phyloP scores from a whole-genome alignment of 2,329 filamentous ascomycete species.

The Diplodia sapinea region DNA sequence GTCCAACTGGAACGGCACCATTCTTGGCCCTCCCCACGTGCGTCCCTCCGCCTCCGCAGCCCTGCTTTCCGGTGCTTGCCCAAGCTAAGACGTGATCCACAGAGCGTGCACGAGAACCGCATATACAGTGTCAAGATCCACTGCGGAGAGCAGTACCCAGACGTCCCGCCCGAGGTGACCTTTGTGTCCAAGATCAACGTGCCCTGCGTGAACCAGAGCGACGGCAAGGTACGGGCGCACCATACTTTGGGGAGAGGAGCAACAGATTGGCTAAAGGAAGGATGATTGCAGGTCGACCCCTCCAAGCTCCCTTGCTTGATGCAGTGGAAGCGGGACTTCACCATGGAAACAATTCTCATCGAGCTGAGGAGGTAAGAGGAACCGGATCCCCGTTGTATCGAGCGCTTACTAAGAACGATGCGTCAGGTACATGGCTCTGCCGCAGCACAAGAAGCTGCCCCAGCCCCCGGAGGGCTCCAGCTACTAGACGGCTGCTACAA shows the following conservation, averaged over 20 bases:
- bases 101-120: conserved; percentile 97
- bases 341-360: conserved; percentile 91
- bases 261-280: conserved; percentile 2
- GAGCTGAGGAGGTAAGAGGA: conserved; percentile 74
- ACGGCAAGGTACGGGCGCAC: conserved; percentile 67
- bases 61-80: neutral
- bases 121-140: conserved; percentile 99
- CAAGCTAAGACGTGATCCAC: conserved; percentile 26
- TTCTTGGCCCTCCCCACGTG: conserved; percentile 94
- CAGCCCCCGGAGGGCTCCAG: conserved; percentile 87
- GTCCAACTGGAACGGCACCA: conserved; percentile 99
- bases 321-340: conserved; percentile 90
- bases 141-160: conserved; percentile 88
- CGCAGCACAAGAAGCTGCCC: conserved; percentile 90
- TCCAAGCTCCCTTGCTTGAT: conserved; percentile 82
- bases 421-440: conserved; percentile 88
- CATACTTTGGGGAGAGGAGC: conserved; percentile 2
- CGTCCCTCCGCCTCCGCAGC: conserved; percentile 47
- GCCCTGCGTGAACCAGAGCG: conserved; percentile 84
- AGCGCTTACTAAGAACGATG: conserved; percentile 32
- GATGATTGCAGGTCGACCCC: conserved; percentile 70
- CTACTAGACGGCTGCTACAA: conserved; percentile 44
- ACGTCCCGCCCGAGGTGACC: conserved; percentile 84
- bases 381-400: neutral
- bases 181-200: conserved; percentile 96